Percentiles rank a stretch among this genome's conserved stretches.
Conservation (phyloP, 208 protist species). For the Leishmania aethiopica region DNA sequence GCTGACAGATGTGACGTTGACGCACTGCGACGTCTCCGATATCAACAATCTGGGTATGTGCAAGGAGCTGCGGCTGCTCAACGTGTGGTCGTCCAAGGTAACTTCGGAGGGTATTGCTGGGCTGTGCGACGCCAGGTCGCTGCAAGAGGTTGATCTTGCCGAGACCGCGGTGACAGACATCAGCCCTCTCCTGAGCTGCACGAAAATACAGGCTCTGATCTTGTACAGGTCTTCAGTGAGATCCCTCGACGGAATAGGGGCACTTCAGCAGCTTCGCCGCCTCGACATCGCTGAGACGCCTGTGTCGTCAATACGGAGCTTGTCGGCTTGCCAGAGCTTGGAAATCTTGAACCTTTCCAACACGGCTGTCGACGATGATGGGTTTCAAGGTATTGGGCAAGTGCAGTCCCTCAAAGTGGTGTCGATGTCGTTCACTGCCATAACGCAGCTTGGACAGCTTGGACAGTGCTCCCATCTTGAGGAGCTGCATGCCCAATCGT, state of each 20-base stretch:
- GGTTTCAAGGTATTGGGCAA: slow-evolving; percentile 22
- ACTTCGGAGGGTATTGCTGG: slow-evolving; percentile 27
- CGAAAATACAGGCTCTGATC: slow-evolving; percentile 10
- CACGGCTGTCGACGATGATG: slow-evolving; percentile 29
- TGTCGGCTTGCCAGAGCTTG: slow-evolving; percentile 21
- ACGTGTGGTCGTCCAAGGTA: slow-evolving; percentile 34
- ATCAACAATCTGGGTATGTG: slow-evolving; percentile 18
- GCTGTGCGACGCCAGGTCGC: slow-evolving; percentile 4
- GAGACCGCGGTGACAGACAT: slow-evolving; percentile 30
- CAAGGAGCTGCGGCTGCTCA: slow-evolving; percentile 16
- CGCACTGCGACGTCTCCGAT: slow-evolving; percentile 23
- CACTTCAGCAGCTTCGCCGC: slow-evolving; percentile 14
- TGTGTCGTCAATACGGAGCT: slow-evolving; percentile 12
- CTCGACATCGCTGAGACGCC: slow-evolving; percentile 42
- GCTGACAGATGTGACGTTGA: slow-evolving; percentile 28
- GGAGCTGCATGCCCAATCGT: slow-evolving; percentile 35
- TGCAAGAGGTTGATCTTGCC: slow-evolving; percentile 37
- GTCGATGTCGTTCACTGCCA: slow-evolving; percentile 28
- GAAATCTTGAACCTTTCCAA: slow-evolving; percentile 38
- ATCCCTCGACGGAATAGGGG: slow-evolving; percentile 27
- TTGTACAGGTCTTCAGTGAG: slow-evolving; percentile 32
- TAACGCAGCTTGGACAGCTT: slow-evolving; percentile 30
- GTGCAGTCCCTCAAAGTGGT: slow-evolving; percentile 21
- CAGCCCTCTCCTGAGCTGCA: slow-evolving; percentile 25
- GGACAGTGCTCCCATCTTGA: slow-evolving; percentile 28